Percentiles rank a stretch among this genome's conserved stretches.
phyloP scores from a whole-genome alignment of 371 early-diverging fungal species.

The Chytridium lagenaria region DNA sequence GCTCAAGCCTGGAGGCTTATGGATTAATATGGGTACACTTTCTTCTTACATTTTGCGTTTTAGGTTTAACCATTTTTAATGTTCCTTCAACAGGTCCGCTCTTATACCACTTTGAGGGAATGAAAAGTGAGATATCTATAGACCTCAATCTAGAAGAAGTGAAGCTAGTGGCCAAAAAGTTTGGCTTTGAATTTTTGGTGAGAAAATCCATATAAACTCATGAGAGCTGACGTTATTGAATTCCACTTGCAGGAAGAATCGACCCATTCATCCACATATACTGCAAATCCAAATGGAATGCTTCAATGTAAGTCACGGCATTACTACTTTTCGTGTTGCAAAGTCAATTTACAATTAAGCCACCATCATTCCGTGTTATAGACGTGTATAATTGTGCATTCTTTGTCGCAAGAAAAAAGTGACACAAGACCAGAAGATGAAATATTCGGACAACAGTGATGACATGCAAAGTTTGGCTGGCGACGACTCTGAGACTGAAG shows the following conservation, averaged over 20 bases:
- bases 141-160: slow-evolving; percentile 90
- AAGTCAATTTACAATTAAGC: not conserved
- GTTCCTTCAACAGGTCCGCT: slow-evolving; percentile 70
- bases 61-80: not conserved
- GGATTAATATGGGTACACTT: slow-evolving; percentile 86
- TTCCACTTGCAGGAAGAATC: slow-evolving; percentile 64
- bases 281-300: slow-evolving; percentile 80
- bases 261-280: slow-evolving; percentile 68
- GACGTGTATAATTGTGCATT: slow-evolving; percentile 38
- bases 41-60: not conserved
- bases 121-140: slow-evolving; percentile 74
- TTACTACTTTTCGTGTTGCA: not conserved
- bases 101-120: slow-evolving; percentile 91
- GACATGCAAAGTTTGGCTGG: too few relatives aligned
- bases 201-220: not conserved
- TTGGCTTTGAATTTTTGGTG: slow-evolving; percentile 79
- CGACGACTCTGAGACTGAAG: not conserved
- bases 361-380: not conserved
- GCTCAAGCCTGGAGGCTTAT: slow-evolving; percentile 83
- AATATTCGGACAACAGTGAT: too few relatives aligned
- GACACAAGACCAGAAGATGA: too few relatives aligned
- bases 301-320: slow-evolving; percentile 58
- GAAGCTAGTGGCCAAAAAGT: slow-evolving; percentile 61
- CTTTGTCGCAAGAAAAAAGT: slow-evolving; percentile 35
- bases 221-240: slow-evolving; percentile 1